Conservation (phyloP, 2,329 filamentous ascomycete genomes). For the Fusarium sublunatum region DNA sequence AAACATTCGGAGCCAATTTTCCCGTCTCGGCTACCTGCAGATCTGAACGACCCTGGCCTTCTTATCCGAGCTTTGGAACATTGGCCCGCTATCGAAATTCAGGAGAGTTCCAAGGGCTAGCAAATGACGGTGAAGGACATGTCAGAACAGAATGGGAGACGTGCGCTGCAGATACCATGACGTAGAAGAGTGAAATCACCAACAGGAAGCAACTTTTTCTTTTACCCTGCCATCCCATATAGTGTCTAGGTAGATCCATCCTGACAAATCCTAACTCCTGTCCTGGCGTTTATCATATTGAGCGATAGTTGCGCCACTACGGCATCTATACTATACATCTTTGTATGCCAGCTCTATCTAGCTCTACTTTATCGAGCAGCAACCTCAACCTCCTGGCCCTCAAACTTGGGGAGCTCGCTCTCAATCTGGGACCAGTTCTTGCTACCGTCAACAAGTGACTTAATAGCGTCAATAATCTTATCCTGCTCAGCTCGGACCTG, state of each 20-base stretch:
- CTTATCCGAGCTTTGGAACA: conserved; percentile 18
- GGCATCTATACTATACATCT: conserved; percentile 41
- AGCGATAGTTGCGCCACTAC: conserved; percentile 12
- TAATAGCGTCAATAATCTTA: conserved; percentile 80
- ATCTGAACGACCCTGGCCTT: conserved; percentile 24
- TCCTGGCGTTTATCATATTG: conserved; percentile 8
- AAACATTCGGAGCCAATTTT: conserved; percentile 2
- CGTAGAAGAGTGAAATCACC: not conserved
- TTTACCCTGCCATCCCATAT: conserved; percentile 9
- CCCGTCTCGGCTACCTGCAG: conserved; percentile 11
- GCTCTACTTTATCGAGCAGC: conserved; percentile 47
- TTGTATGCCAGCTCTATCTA: conserved; percentile 12
- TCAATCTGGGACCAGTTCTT: conserved; percentile 77
- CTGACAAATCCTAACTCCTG: conserved; percentile 27
- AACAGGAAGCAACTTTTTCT: conserved; percentile 12
- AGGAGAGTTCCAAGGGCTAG: conserved; percentile 14
- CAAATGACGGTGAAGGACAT: conserved; percentile 4
- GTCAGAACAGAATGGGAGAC: not conserved
- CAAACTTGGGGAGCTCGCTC: conserved; percentile 83
- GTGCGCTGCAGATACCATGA: not conserved
- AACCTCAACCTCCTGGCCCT: conserved; percentile 74
- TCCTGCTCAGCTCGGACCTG: conserved; percentile 88
- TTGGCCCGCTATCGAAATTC: conserved; percentile 17
- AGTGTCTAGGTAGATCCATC: conserved; percentile 23
- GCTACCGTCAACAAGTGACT: conserved; percentile 60